These are phyloP conservation scores for Silene latifolia DNA, from an alignment of 148 eudicot genomes.

Conservation along the genomic window DNA sequence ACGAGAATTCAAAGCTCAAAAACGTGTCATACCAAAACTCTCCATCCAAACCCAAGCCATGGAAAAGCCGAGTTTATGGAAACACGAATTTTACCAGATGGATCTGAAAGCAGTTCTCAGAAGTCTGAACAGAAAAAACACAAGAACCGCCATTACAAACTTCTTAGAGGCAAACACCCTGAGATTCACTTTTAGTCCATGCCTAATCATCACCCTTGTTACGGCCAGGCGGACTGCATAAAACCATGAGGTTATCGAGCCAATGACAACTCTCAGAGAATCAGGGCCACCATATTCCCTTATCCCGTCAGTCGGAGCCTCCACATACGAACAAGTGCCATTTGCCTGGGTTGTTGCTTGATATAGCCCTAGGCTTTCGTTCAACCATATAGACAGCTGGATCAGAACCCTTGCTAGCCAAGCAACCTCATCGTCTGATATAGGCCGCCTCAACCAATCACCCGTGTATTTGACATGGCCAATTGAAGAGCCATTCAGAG, in stretches of 20 bases:
- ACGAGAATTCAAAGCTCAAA: slow-evolving; percentile 14
- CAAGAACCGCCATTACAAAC: slow-evolving; percentile 45
- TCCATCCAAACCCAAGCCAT: background rate
- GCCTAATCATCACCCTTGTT: slow-evolving; percentile 52
- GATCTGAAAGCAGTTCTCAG: slow-evolving; percentile 49
- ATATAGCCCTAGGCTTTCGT: slow-evolving; percentile 58
- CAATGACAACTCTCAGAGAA: slow-evolving; percentile 37
- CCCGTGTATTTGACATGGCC: slow-evolving; percentile 68
- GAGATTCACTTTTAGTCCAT: slow-evolving; percentile 78
- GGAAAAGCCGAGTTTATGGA: background rate
- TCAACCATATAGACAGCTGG: slow-evolving; percentile 55
- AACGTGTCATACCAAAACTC: slow-evolving; percentile 15
- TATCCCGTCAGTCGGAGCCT: slow-evolving; percentile 37
- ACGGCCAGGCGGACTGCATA: slow-evolving; percentile 27
- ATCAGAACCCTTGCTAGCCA: slow-evolving; percentile 85
- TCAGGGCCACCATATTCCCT: slow-evolving; percentile 45
- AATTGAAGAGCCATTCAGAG: slow-evolving; percentile 32
- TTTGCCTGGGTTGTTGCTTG: slow-evolving; percentile 26
- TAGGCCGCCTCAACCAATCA: slow-evolving; percentile 89
- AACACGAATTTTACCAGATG: slow-evolving; percentile 18
- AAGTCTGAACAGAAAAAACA: slow-evolving; percentile 33
- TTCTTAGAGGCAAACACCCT: slow-evolving; percentile 84
- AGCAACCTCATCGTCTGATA: slow-evolving; percentile 75
- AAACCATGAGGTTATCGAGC: slow-evolving; percentile 39
- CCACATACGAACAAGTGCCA: slow-evolving; percentile 49